Evolutionary conservation across 2,329 filamentous ascomycete species (phyloP), one percentile per base, ranked within the genome.

Genomic region (Polytolypa hystricis): DNA sequence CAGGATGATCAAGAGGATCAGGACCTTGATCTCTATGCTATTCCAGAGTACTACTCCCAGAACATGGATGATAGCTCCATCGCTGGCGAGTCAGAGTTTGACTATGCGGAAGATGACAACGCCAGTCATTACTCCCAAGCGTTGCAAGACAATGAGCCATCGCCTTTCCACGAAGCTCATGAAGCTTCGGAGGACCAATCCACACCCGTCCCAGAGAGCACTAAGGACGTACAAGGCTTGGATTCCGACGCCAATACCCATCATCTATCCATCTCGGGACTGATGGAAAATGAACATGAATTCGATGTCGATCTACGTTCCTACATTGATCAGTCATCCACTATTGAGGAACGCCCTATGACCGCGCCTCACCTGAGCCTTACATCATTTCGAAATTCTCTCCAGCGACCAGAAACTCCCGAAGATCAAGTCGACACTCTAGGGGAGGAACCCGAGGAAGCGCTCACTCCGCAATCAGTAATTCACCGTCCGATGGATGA

Each of bases 381-480:
- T 47, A 42, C 51, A 14, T 53, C 54, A 2, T 54, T 62, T 31
- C 51, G 55, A 4, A 51, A 60, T 25, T 58, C 58, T 8, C 51
- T 65, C 17, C 52, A 57, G 11, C 58, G 62, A n/a, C 58, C 62
- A n/a, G 42, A 46, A 3, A 63, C 60, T 2, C 59, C 60, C 4
- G 26, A 82, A 71, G 72, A 73, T 6, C 68, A 73, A 26, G 64
- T 69, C 15, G 67, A 68, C 27, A 65, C 71, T 20, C 70, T 73
- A 32, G 70, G 65, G 37, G 67, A 71, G 1, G 64, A 74, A 1
- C 60, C 61, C 12, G 50, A 54, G 2, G 78, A 81, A 43, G 76
- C 77, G 7, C 74, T 77, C 21, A 93, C 85, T 5, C 87, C 89
- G 10, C 83, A 86, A 33, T 96, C 89, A 5, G 87, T 96, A 15